Base-by-base conservation (phyloP, 345 rosid genomes). In the Raphanus sativus region DNA sequence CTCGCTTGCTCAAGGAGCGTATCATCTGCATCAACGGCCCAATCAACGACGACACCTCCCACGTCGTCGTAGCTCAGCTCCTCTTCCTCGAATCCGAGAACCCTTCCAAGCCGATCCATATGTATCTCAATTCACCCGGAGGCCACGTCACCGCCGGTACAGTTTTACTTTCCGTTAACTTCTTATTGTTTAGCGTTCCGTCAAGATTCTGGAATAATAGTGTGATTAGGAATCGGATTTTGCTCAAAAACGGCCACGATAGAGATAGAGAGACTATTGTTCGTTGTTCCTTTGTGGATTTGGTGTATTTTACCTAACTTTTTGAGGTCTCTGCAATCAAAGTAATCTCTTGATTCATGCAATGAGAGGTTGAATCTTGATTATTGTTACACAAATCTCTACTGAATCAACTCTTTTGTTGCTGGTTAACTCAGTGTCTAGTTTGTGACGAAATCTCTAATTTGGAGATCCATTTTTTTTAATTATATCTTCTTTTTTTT, bases 71-170 rank as follows among this genome's bases (percentile, higher is more conserved):
- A 12, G 99, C 99, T 61, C 99, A 93, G 89, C 97, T 96, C 50
- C 96, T 96, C 79, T 96, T 86, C 83, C 97, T 93, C 67, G 99
- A 96, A 72, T 93, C 99, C 21, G 98, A 93, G 85, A 96, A 89
- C 82, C 97, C 97, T 61, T 88, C 98, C 8, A 96, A 96, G 81
- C 99, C 97, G 59, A 93, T 96, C 75, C 87, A 93, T 82, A 91
- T 96, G 98, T 93, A 96, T 77, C 94, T 96, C 79, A 91, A 96
- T 74, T 93, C 99, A 30, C 98, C 99, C 0, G 97, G 99, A 56
- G 98, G 99, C 79, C 93, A 89, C 4, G 99, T 96, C 86, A 93
- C 97, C 45, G 96, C 97, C 78, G 99, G 99, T 96, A 33, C 30
- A 30, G 48, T 58, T 65, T 63, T 2, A 8, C 55, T 15, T 40